A percentile compares a stretch with the other conserved stretches of the same genome.
Conservation (phyloP, 805 yeast genomes). For the Starmerella geochares region DNA sequence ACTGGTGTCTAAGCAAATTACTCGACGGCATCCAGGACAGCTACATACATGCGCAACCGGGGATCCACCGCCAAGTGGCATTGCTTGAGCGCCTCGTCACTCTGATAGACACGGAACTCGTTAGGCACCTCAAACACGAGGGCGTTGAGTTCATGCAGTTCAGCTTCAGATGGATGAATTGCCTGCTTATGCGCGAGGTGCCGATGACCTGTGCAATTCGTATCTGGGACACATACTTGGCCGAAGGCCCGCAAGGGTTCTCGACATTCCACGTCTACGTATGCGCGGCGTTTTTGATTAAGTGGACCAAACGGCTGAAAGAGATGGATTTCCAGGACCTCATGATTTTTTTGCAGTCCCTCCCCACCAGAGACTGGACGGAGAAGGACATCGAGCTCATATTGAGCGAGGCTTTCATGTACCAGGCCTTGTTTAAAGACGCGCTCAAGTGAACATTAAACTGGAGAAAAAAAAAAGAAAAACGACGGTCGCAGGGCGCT, state of each 20-base stretch:
- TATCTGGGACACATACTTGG: slow-evolving; percentile 93
- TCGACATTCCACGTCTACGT: slow-evolving; percentile 92
- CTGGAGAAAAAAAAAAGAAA: background rate
- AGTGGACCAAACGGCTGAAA: slow-evolving; percentile 70
- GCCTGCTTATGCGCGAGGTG: slow-evolving; percentile 88
- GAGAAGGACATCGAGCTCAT: slow-evolving; percentile 85
- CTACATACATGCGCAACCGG: slow-evolving; percentile 97
- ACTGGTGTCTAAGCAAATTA: slow-evolving; percentile 88
- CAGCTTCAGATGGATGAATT: slow-evolving; percentile 97
- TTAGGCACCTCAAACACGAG: slow-evolving; percentile 64
- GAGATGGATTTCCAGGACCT: slow-evolving; percentile 91
- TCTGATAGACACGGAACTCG: slow-evolving; percentile 66
- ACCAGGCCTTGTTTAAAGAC: slow-evolving; percentile 91
- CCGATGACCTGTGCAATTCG: slow-evolving; percentile 67
- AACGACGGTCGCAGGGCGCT: no score
- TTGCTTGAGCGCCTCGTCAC: slow-evolving; percentile 61
- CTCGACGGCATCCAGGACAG: slow-evolving; percentile 93
- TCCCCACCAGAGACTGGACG: slow-evolving; percentile 77
- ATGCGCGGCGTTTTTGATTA: slow-evolving; percentile 89
- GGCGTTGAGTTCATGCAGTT: slow-evolving; percentile 92
- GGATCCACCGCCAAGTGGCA: slow-evolving; percentile 80
- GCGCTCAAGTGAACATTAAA: slow-evolving; percentile 43
- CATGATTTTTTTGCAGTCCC: slow-evolving; percentile 78
- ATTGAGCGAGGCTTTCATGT: slow-evolving; percentile 89
- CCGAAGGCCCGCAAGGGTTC: slow-evolving; percentile 54